Base-by-base conservation (phyloP, 2,329 filamentous ascomycete species). In the Huntiella decipiens region DNA sequence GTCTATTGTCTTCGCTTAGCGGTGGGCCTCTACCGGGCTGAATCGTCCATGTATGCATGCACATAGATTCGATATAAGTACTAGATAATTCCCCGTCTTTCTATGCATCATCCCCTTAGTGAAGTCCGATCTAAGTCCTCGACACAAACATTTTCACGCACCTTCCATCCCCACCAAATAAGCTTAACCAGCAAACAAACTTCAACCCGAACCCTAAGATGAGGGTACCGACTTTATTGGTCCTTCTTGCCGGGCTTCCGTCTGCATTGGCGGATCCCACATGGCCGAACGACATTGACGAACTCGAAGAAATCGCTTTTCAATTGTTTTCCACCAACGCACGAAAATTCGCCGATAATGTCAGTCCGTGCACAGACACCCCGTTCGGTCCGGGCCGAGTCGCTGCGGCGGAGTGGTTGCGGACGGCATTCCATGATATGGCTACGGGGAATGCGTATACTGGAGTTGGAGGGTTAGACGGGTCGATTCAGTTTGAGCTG, bases 291-390 rank as follows among this genome's bases (percentile, higher is more conserved):
- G 54, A 63, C 10, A 66, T 66, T 13, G 74, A 79, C 53, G 73
- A 78, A 55, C 60, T 79, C 49, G 74, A 79, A 57, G 74, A 77
- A 56, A 69, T 77, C 52, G 71, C 78, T 63, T 74, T 68, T 54
- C 69, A 77, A 53, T 67, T 70, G 44, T 60, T 63, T 32, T 72
- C 71, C 3, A 71, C 73, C 54, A 62, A 65, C 39, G 63, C 66
- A 31, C 65, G 72, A 51, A 65, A 68, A 36, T 76, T 79, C 55
- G 66, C 71, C 39, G 65, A 67, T 44, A 65, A 66, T 11, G 67
- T 79, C 46, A 71, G 64, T 32, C 74, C 73, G 4, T 78, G 74
- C 58, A 63, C 62, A 38, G 70, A 63, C 51, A 65, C 71, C 48
- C 64, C 66, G 15, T 65, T 66, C 1, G 70, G 68, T 0, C 61